Evolutionary conservation across 1,284 basidiomycete genomes (phyloP).

Genomic region (Cryptococcus hybrid): DNA sequence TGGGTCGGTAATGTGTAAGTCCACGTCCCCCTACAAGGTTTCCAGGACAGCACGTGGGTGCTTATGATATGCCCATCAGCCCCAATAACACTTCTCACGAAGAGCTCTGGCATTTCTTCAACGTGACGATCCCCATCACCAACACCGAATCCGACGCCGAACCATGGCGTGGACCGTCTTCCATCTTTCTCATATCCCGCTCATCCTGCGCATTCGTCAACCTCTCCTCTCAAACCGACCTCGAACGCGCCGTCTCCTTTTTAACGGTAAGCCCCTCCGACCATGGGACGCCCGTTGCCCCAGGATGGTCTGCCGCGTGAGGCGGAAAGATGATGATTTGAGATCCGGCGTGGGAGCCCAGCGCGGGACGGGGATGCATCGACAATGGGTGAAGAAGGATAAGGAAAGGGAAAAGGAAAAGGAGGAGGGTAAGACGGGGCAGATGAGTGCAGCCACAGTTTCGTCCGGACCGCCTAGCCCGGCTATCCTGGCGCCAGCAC

Average conservation of each 20-base stretch:
- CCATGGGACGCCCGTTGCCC: slow-evolving; percentile 68
- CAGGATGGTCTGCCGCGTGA: slow-evolving; percentile 78
- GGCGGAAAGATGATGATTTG: slow-evolving; percentile 80
- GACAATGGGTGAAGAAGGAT: slow-evolving; percentile 68
- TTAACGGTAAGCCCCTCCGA: slow-evolving; percentile 56
- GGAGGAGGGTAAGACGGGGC: neutral
- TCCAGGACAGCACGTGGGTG: neutral
- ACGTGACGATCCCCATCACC: slow-evolving; percentile 37
- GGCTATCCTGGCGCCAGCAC: slow-evolving; percentile 34
- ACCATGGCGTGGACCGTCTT: slow-evolving; percentile 64
- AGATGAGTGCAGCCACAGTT: slow-evolving; percentile 2
- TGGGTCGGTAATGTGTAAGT: slow-evolving; percentile 61
- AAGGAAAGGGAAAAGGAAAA: slow-evolving; percentile 21
- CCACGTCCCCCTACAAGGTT: neutral
- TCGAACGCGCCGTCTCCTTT: slow-evolving; percentile 69
- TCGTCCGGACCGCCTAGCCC: slow-evolving; percentile 17
- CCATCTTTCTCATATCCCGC: slow-evolving; percentile 87
- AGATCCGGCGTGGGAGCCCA: slow-evolving; percentile 89
- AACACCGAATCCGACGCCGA: slow-evolving; percentile 14
- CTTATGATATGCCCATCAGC: slow-evolving; percentile 19
- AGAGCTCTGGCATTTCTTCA: slow-evolving; percentile 87
- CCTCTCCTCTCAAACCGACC: slow-evolving; percentile 63
- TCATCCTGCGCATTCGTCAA: slow-evolving; percentile 95
- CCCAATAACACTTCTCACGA: slow-evolving; percentile 73
- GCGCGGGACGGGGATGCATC: slow-evolving; percentile 80